These are phyloP conservation scores for Myochromella boudieri DNA, from an alignment of 768 basidiomycete genomes.

Conservation along the genomic window DNA sequence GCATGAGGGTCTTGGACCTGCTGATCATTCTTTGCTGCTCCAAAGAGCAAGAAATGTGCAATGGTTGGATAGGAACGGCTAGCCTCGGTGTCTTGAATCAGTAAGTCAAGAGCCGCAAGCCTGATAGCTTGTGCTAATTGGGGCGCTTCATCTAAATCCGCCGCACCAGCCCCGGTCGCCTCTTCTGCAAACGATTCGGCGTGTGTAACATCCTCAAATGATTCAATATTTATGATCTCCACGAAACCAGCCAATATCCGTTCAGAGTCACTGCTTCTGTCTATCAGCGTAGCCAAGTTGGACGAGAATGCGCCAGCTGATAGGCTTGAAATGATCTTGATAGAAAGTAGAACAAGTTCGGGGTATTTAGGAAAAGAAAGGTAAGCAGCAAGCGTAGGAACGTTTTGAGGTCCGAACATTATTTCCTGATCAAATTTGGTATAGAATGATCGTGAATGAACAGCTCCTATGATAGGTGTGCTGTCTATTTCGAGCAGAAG, in stretches of 20 bases:
- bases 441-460: constrained; percentile 68
- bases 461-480: constrained; percentile 48
- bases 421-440: constrained; percentile 74
- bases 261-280: constrained; percentile 81
- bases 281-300: constrained; percentile 74
- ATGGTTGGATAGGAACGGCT: constrained; percentile 74
- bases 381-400: constrained; percentile 82
- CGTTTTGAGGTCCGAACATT: constrained; percentile 65
- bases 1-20: constrained; percentile 80
- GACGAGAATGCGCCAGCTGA: constrained; percentile 67
- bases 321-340: constrained; percentile 73
- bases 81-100: constrained; percentile 73
- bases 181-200: constrained; percentile 63
- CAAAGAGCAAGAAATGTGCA: constrained; percentile 86
- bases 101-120: constrained; percentile 75
- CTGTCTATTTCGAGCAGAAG: constrained; percentile 67
- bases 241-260: constrained; percentile 82
- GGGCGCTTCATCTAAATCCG: constrained; percentile 45
- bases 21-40: constrained; percentile 54
- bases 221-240: constrained; percentile 60
- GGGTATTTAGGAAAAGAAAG: constrained; percentile 69
- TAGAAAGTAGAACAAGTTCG: constrained; percentile 72
- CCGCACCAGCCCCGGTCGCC: constrained; percentile 73
- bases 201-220: constrained; percentile 55
- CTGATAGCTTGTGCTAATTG: constrained; percentile 68